Base-by-base conservation (phyloP, 2,329 filamentous ascomycete species). In the Aspergillus puulaauensis region DNA sequence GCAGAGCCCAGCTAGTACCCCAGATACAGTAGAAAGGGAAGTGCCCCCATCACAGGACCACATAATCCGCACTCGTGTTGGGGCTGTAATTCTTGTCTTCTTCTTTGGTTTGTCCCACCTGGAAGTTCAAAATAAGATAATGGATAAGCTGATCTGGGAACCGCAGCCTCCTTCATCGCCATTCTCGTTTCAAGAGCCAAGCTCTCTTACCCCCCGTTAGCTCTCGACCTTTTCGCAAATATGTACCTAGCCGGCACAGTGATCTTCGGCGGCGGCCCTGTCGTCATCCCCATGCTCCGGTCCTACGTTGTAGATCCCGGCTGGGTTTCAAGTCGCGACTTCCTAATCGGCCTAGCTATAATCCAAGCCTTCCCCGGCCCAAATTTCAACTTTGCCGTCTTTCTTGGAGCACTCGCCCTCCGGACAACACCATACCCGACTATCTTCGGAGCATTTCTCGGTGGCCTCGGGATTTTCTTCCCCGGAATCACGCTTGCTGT, bases 201-300 rank as follows among this genome's bases (percentile, higher is more conserved):
- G 2, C 49, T 81, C 12, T 56, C 71, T 0, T 43, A 67, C 8
- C 73, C 73, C 0, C 77, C 83, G 0, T 72, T 85, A 0, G 71
- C 80, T 0, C 85, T 85, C 63, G 77, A 82, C 48, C 80, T 91
- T 21, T 91, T 91, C 65, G 79, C 86, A 4, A 91, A 90, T 69
- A 83, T 91, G 74, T 90, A 88, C 66, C 83, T 91, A 0, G 89
- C 88, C 0, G 89, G 89, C 0, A 91, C 88, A 1, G 82, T 87
- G 56, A 87, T 86, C 61, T 85, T 87, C 50, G 86, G 86, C 4
- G 86, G 86, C 3, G 86, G 86, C 0, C 86, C 86, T 0, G 86
- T 88, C 0, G 86, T 88, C 0, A 87, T 88, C 46, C 86, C 86
- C 0, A 77, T 89, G 0, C 75, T 88, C 1, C 78, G 84, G 17